Base-by-base conservation (phyloP, 805 yeast species). In the Kazachstania taianensis region DNA sequence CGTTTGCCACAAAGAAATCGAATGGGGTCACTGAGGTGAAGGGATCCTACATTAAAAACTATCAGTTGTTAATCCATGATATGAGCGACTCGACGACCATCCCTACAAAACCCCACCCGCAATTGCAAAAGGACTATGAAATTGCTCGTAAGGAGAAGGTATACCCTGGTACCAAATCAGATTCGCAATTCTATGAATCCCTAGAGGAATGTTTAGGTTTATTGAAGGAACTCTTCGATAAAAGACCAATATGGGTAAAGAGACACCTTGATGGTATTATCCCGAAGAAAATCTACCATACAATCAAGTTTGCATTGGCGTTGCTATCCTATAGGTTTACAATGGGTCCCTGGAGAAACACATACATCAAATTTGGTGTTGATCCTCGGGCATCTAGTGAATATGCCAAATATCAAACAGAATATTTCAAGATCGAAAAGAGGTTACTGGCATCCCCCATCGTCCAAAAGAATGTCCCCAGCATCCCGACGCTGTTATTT, bases 301-400 rank as follows among this genome's bases (percentile, higher is more conserved):
- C 74, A 50, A 43, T 89, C 30, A 77, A 81, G 46, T 77, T 72
- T 43, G 94, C 96, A 0, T 56, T 92, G 33, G 94, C 97, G 0
- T 79, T 82, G 53, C 81, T 85, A 0, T 71, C 95, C 0, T 92
- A 76, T 53, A 70, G 84, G 28, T 81, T 77, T 53, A 75, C 81
- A 25, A 81, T 81, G 50, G 98, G 98, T 0, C 98, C 97, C 0
- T 92, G 95, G 94, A 70, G 97, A 48, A 85, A 84, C 41, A 74
- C 92, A 8, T 85, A 80, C 53, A 76, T 86, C 30, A 71, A 65
- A 44, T 75, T 77, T 45, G 96, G 96, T 1, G 66, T 77, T 27
- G 83, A 89, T 57, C 96, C 97, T 0, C 62, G 72, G 28, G 47
- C 58, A 2, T 75, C 79, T 32, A 48, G 60, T 1, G 53, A 63